Evolutionary conservation across 495 filamentous ascomycete species (phyloP).

Genomic region (Tuber borchii): DNA sequence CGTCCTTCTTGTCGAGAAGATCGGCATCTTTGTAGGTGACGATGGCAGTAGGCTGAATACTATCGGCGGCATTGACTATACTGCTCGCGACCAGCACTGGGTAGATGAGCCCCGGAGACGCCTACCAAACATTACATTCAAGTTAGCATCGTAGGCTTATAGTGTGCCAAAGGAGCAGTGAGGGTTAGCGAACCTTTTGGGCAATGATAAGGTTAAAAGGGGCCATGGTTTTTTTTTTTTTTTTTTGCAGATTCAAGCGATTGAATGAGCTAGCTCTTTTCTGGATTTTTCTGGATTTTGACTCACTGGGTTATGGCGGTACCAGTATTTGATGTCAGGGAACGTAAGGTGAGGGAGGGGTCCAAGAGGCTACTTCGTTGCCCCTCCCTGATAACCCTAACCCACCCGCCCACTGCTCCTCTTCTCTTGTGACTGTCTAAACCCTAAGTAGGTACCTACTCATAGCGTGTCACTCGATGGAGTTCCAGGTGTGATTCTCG

Average conservation of each 20-base stretch:
- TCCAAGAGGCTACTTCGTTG: neutral
- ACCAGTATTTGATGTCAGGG: neutral
- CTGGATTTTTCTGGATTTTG: neutral
- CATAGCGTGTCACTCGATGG: neutral
- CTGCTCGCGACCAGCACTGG: constrained; percentile 42
- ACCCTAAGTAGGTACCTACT: neutral
- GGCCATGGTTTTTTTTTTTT: constrained; percentile 10
- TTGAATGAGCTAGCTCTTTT: neutral
- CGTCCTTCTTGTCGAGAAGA: constrained; percentile 34
- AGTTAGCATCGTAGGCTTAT: constrained; percentile 6
- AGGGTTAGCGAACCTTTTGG: constrained; percentile 28
- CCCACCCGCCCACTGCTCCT: too few relatives aligned
- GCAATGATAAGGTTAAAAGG: constrained; percentile 36
- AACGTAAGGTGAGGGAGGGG: neutral
- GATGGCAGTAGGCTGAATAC: constrained; percentile 26
- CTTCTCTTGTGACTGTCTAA: too few relatives aligned
- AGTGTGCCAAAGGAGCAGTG: neutral
- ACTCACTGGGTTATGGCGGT: neutral
- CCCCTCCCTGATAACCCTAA: neutral
- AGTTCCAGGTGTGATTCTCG: neutral
- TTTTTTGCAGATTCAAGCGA: neutral
- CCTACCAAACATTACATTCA: constrained; percentile 9
- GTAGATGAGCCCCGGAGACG: constrained; percentile 37
- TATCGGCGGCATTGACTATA: constrained; percentile 32
- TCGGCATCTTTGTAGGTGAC: constrained; percentile 30